Base-by-base conservation (phyloP, 2,329 filamentous ascomycete genomes). In the Myrmaecium sp. region DNA sequence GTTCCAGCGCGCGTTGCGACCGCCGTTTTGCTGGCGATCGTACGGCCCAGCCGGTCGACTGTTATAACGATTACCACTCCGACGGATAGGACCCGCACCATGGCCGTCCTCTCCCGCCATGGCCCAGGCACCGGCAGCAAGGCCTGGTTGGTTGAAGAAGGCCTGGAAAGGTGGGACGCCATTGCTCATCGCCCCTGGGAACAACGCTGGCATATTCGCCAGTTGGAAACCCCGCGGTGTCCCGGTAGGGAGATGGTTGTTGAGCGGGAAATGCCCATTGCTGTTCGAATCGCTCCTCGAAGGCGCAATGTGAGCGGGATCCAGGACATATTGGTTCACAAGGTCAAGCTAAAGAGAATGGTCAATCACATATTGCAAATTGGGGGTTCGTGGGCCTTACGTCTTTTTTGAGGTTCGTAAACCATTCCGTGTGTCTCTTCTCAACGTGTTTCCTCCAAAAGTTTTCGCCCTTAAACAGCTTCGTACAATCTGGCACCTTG, bases 371-470 rank as follows among this genome's bases (percentile, higher is more conserved):
- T 13, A 23, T 18, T 29, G 16, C 16, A 23, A 29, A 16, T 13
- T 14, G n/a, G 17, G 3, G 7, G 11, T 12, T 12, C 13, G 5
- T n/a, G 15, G 6, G 10, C 61, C 73, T 61, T 62, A 92, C 84
- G 58, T 94, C 86, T 46, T 76, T 73, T 49, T 75, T 77, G 36
- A 94, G 58, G 28, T 60, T 67, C 17, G 84, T 75, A 23, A 79
- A 66, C 79, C 84, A 98, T 28, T 95, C 86, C 1, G 68, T 51
- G 49, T 98, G 89, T 31, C 91, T 74, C 58, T 98, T 98, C 55
- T 95, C 86, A 10, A 95, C 75, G 43, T 98, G 89, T 61, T 98
- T 98, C 44, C 74, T 75, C 86, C 91, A 98, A 50, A 98, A 98
- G 41, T 86, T 73, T 22, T 92, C 78, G 31, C 89, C 89, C 52